Percentiles rank a stretch among this genome's conserved stretches.
Evolutionary conservation across 495 filamentous ascomycete species (phyloP).

Genomic region (Rusavskia elegans): DNA sequence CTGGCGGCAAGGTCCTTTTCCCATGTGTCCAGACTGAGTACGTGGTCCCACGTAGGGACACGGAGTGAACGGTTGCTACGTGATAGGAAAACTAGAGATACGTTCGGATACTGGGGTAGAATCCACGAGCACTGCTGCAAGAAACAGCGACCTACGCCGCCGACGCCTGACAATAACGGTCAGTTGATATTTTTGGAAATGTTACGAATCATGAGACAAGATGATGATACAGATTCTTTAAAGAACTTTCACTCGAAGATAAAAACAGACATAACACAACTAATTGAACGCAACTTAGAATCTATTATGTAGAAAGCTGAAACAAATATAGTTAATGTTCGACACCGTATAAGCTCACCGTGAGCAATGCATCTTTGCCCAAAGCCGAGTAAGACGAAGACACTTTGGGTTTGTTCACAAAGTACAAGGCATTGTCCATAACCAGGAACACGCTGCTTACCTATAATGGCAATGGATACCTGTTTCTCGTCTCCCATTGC

Average conservation of each 20-base stretch:
- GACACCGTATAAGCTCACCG: too few relatives aligned
- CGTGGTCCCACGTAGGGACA: slow-evolving; percentile 33
- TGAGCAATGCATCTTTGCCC: too few relatives aligned
- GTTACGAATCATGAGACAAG: too few relatives aligned
- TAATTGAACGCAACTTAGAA: too few relatives aligned
- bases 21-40: slow-evolving; percentile 19
- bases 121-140: slow-evolving; percentile 60
- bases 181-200: neutral
- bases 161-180: slow-evolving; percentile 44
- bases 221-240: too few relatives aligned
- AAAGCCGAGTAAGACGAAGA: too few relatives aligned
- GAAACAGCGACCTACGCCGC: slow-evolving; percentile 86
- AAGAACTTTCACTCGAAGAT: too few relatives aligned
- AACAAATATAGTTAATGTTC: too few relatives aligned
- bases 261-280: too few relatives aligned
- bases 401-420: too few relatives aligned
- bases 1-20: slow-evolving; percentile 32
- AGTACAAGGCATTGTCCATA: too few relatives aligned
- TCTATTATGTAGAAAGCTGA: too few relatives aligned
- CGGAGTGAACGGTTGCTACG: slow-evolving; percentile 66
- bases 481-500: slow-evolving; percentile 13
- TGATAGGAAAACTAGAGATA: slow-evolving; percentile 64
- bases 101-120: slow-evolving; percentile 34
- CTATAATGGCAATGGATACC: slow-evolving; percentile 26
- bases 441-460: slow-evolving; percentile 4